Evolutionary conservation across 1,284 basidiomycete genomes (phyloP), one percentile per base, ranked within the genome.

Genomic region (Rhodotorula sp.): DNA sequence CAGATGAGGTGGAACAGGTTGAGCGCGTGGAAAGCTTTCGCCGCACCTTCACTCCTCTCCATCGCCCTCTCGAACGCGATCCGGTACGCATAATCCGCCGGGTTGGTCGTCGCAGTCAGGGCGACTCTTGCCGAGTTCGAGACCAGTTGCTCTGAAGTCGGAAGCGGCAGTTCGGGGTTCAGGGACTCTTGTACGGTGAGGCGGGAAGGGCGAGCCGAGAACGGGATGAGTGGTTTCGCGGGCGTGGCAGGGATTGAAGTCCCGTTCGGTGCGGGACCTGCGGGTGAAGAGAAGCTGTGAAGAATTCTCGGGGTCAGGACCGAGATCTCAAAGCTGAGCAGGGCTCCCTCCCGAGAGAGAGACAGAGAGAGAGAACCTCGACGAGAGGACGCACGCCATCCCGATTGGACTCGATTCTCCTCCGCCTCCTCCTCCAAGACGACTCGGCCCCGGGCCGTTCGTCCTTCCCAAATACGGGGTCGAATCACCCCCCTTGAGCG

Each of bases 1-100:
- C 37, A 42, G 37, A 17, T 22, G 3, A 15, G 26, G 22, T 6
- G 22, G 42, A 22, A 6, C 2, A 4, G 4, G 18, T 0, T 15
- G 3, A 15, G 33, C 22, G 7, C 18, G 6, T 3, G 22, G 20
- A 53, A 44, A 30, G 33, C 24, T 44, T 12, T 45, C 33, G 30
- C 75, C 81, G 69, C 77, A 91, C 91, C 87, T 84, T 90, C 89
- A 72, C 91, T 89, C 48, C 93, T 84, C 77, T 91, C 90, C 1
- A 87, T 86, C 26, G 90, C 84, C 81, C 91, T 93, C 80, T 95
- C 93, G 78, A 91, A 93, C 92, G 95, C 95, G 80, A 96, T 96
- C 44, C 90, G 87, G 82, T 94, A 79, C 17, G 69, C 62, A 60
- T 77, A 78, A 51, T 69, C 66, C 42, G 58, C 65, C 37, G 75